A percentile compares a stretch with the other conserved stretches of the same genome.
Conservation (phyloP, 1,139 yeast species). For the Taphrina pruni region DNA sequence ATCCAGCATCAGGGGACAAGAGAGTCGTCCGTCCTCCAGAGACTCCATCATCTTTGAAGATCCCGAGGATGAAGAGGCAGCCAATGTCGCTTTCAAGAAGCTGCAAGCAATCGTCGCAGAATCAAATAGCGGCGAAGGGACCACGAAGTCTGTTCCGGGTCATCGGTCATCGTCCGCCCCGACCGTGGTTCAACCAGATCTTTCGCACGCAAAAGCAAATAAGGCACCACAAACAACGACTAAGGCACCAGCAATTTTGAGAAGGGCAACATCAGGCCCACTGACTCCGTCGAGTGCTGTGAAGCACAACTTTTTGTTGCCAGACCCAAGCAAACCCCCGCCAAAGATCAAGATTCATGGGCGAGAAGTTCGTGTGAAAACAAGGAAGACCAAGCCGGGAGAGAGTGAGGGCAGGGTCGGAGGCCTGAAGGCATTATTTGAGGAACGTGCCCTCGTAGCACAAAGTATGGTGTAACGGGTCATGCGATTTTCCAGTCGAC, state of each 20-base stretch:
- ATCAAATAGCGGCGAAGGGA: neutral
- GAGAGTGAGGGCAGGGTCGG: slow-evolving; percentile 31
- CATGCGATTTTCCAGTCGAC: neutral
- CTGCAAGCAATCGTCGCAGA: neutral
- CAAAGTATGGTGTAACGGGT: slow-evolving; percentile 7
- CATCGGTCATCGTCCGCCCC: slow-evolving; percentile 11
- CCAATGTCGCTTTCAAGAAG: neutral
- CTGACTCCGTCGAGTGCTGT: slow-evolving; percentile 25
- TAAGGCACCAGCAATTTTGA: slow-evolving; percentile 6
- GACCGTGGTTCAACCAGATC: neutral
- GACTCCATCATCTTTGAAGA: slow-evolving; percentile 17
- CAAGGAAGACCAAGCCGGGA: slow-evolving; percentile 1
- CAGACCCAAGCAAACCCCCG: slow-evolving; percentile 5
- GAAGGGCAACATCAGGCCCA: slow-evolving; percentile 37
- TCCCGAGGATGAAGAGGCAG: slow-evolving; percentile 19
- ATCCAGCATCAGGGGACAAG: slow-evolving; percentile 5
- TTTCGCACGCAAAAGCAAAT: neutral
- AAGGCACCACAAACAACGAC: neutral
- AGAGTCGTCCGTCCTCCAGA: neutral
- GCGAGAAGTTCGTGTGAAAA: slow-evolving; percentile 6
- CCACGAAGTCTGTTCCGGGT: neutral
- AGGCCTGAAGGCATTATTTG: slow-evolving; percentile 29
- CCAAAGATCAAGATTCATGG: slow-evolving; percentile 35
- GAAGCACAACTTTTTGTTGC: slow-evolving; percentile 28
- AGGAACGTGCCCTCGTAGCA: slow-evolving; percentile 35